A percentile compares a stretch with the other conserved stretches of the same genome.
phyloP scores from a whole-genome alignment of 305 asterid species.

The Rubia tinctorum region DNA sequence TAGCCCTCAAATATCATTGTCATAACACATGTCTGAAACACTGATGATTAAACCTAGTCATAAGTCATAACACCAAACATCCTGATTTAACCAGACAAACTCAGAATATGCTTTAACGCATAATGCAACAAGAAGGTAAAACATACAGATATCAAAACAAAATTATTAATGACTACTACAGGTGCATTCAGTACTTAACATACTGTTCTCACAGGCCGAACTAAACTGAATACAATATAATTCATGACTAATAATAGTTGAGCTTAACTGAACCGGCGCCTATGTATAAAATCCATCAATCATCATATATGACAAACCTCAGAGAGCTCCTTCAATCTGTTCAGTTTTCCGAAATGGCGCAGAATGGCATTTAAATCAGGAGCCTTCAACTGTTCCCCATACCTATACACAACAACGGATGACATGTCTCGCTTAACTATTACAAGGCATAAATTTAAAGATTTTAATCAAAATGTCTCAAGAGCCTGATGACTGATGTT shows the following conservation, averaged over 20 bases:
- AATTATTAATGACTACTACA: not conserved
- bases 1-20: conserved; percentile 10
- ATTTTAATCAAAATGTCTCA: not conserved
- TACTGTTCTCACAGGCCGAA: not conserved
- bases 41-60: not conserved
- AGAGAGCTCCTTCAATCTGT: conserved; percentile 66
- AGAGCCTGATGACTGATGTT: not conserved
- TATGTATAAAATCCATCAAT: too few relatives aligned
- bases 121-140: not conserved
- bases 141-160: not conserved
- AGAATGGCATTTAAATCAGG: conserved; percentile 73
- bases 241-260: not conserved
- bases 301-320: conserved; percentile 43
- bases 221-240: not conserved
- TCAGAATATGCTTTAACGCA: not conserved
- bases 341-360: conserved; percentile 75
- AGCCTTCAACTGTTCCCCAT: conserved; percentile 58
- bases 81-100: conserved; percentile 2
- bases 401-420: conserved; percentile 47
- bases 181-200: not conserved
- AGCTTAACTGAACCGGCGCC: not conserved
- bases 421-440: conserved; percentile 14
- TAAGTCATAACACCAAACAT: not conserved
- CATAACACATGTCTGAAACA: not conserved
- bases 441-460: not conserved